Evolutionary conservation across 441 rosid genomes (phyloP).

Genomic region (Melianthus villosus): DNA sequence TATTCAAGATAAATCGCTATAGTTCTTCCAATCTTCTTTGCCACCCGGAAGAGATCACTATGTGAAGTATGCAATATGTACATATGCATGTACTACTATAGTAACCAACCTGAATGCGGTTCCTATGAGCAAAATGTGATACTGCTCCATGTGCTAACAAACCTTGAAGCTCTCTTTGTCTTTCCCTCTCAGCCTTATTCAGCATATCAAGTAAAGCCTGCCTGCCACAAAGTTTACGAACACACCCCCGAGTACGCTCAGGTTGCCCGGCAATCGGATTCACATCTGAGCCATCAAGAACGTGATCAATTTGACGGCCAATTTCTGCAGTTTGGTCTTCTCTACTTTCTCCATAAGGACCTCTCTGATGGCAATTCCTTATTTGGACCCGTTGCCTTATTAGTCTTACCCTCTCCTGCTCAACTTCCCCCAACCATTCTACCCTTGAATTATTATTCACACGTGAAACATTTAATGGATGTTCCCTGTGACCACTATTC

Average conservation of each 20-base stretch:
- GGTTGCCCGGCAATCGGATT: conserved; percentile 24
- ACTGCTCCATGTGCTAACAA: conserved; percentile 55
- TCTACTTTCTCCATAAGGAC: conserved; percentile 28
- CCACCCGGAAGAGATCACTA: too few relatives aligned
- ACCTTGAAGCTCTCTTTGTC: conserved; percentile 57
- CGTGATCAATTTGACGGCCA: conserved; percentile 43
- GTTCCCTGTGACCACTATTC: conserved; percentile 42
- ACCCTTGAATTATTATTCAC: conserved; percentile 32
- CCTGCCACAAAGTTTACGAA: conserved; percentile 74
- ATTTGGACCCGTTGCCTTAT: too few relatives aligned
- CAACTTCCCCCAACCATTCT: conserved; percentile 73
- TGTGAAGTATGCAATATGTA: too few relatives aligned
- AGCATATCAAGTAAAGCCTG: conserved; percentile 78
- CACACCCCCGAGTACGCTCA: conserved; percentile 49
- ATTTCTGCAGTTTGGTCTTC: conserved; percentile 37
- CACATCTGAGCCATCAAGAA: conserved; percentile 41
- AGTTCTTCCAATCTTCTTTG: too few relatives aligned
- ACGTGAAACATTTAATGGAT: conserved; percentile 24
- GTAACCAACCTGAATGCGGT: conserved; percentile 71
- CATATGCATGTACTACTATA: neutral
- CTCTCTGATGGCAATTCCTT: conserved; percentile 20
- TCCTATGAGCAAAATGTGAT: conserved; percentile 71
- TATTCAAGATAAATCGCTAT: too few relatives aligned
- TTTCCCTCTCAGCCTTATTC: conserved; percentile 60
- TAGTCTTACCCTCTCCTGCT: conserved; percentile 70